Conservation (phyloP, 225 moss, liverwort and hornwort genomes). For the Takakia lepidozioides region DNA sequence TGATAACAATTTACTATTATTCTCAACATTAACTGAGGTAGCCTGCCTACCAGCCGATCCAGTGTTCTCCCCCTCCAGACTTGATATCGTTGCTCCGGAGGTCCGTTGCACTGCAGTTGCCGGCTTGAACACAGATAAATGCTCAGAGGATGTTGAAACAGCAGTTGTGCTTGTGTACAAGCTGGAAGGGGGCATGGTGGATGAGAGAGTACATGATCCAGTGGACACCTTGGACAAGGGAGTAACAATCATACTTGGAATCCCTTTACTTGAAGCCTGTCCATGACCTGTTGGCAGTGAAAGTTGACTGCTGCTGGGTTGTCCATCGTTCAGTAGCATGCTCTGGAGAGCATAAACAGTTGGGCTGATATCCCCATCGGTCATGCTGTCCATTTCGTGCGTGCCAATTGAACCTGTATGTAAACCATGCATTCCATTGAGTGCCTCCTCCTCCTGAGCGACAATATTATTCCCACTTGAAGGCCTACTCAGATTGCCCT, state of each 20-base stretch:
- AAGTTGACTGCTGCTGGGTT: conserved; percentile 11
- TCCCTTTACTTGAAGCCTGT: conserved; percentile 12
- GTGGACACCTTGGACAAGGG: conserved; percentile 22
- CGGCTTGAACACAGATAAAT: conserved; percentile 17
- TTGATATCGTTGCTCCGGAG: conserved; percentile 9
- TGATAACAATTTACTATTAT: conserved; percentile 17
- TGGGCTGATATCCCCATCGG: conserved; percentile 22
- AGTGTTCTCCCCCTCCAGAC: conserved; percentile 3
- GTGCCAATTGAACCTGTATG: conserved; percentile 10
- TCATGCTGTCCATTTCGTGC: conserved; percentile 21
- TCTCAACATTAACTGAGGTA: conserved; percentile 19
- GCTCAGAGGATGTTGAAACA: conserved; percentile 19
- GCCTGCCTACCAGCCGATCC: conserved; percentile 12
- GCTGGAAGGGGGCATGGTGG: conserved; percentile 5
- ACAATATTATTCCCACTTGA: conserved; percentile 36
- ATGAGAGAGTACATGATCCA: conserved; percentile 7
- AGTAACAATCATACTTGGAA: conserved; percentile 19
- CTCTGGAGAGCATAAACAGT: conserved; percentile 17
- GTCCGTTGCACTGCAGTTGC: conserved; percentile 5
- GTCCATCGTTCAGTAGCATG: conserved; percentile 19
- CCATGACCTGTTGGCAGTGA: conserved; percentile 16
- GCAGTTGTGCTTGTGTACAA: conserved; percentile 13
- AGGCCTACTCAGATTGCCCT: conserved; percentile 32
- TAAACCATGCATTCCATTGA: conserved; percentile 13
- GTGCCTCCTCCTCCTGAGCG: conserved; percentile 28